These are phyloP conservation scores for Rhynchospora pubera DNA, from an alignment of 176 grass and related monocot genomes.

Conservation along the genomic window DNA sequence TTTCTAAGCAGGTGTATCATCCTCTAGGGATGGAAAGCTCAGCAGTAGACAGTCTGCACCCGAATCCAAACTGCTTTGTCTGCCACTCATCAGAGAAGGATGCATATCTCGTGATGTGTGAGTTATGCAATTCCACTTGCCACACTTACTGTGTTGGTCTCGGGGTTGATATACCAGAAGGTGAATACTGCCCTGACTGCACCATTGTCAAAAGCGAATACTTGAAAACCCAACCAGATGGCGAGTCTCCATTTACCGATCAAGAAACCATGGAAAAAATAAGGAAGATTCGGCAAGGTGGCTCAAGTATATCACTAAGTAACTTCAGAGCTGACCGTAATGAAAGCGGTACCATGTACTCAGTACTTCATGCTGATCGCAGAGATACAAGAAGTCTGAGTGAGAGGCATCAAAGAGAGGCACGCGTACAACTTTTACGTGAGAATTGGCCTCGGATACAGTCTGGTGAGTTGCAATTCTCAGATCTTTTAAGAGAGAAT, in stretches of 20 bases:
- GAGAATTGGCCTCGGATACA: slow-evolving; percentile 51
- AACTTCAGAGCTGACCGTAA: slow-evolving; percentile 25
- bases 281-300: slow-evolving; percentile 11
- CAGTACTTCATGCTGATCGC: slow-evolving; percentile 1
- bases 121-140: slow-evolving; percentile 47
- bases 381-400: slow-evolving; percentile 41
- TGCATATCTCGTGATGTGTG: slow-evolving; percentile 54
- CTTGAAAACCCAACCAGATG: slow-evolving; percentile 33
- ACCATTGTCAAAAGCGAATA: slow-evolving; percentile 38
- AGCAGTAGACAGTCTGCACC: slow-evolving; percentile 17
- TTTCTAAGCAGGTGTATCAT: slow-evolving; percentile 37
- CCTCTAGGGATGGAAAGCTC: slow-evolving; percentile 41
- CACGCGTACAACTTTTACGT: slow-evolving; percentile 33
- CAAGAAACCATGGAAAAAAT: slow-evolving; percentile 26
- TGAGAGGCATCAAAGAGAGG: slow-evolving; percentile 38
- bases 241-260: slow-evolving; percentile 1
- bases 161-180: slow-evolving; percentile 42
- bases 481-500: slow-evolving; percentile 15
- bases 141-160: slow-evolving; percentile 67
- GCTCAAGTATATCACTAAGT: slow-evolving; percentile 23
- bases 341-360: not conserved
- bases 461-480: slow-evolving; percentile 45
- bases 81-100: slow-evolving; percentile 45
- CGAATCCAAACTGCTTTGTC: slow-evolving; percentile 31
- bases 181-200: slow-evolving; percentile 68